Conservation (phyloP, 331 rosid species). For the Quercus lobata region DNA sequence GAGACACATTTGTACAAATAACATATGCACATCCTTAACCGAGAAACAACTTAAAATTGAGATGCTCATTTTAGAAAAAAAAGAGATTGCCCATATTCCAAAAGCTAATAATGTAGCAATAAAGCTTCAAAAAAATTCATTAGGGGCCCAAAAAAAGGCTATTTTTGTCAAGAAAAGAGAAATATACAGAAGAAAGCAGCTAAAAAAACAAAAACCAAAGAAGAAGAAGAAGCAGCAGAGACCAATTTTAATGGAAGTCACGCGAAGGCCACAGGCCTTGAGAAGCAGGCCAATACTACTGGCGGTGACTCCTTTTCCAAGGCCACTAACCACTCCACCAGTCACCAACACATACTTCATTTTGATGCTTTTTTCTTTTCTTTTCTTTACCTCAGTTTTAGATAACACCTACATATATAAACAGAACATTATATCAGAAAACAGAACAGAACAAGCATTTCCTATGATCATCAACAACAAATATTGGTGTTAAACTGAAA, state of each 20-base stretch:
- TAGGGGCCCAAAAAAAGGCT: neutral
- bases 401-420: neutral
- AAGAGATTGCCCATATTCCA: neutral
- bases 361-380: neutral
- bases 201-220: neutral
- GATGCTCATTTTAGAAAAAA: neutral
- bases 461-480: neutral
- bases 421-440: neutral
- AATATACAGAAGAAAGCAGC: neutral
- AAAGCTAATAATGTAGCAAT: neutral
- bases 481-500: neutral
- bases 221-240: constrained; percentile 2
- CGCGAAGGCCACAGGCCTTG: constrained; percentile 89
- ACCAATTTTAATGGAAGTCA: constrained; percentile 95
- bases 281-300: constrained; percentile 94
- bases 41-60: neutral
- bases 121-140: neutral
- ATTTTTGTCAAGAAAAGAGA: neutral
- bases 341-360: constrained; percentile 90
- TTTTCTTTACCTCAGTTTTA: neutral
- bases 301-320: constrained; percentile 96
- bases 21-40: neutral
- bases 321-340: constrained; percentile 97
- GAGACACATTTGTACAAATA: neutral
- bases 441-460: neutral